Conservation (phyloP, 495 filamentous ascomycete genomes). For the Cairneyella variabilis region DNA sequence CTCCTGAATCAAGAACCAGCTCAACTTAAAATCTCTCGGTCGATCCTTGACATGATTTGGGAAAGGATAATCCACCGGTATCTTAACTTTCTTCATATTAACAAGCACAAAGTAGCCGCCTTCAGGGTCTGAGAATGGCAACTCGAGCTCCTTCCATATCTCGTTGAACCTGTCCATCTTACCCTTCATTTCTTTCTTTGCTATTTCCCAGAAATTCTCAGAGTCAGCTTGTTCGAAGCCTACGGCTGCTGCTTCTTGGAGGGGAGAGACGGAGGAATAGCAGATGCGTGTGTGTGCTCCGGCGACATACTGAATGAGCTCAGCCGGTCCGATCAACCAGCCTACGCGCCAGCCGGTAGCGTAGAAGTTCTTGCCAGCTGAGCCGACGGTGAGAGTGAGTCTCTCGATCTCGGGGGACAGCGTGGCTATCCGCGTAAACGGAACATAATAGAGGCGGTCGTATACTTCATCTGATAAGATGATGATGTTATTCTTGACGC, state of each 20-base stretch:
- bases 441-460: constrained; percentile 89
- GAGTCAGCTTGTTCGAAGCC: constrained; percentile 88
- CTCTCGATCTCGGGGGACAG: constrained; percentile 81
- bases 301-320: constrained; percentile 87
- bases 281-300: constrained; percentile 95
- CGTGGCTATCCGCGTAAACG: constrained; percentile 88
- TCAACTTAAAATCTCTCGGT: constrained; percentile 87
- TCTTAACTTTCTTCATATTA: constrained; percentile 79
- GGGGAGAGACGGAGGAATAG: constrained; percentile 86
- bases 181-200: constrained; percentile 77
- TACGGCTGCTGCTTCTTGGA: constrained; percentile 95
- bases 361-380: constrained; percentile 97
- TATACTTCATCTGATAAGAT: constrained; percentile 97
- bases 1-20: constrained; percentile 96
- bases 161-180: constrained; percentile 86
- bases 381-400: constrained; percentile 89
- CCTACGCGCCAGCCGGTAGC: constrained; percentile 95
- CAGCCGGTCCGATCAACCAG: constrained; percentile 84
- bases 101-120: constrained; percentile 96
- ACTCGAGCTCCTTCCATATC: constrained; percentile 81
- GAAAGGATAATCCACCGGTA: constrained; percentile 80
- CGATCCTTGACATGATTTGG: constrained; percentile 80
- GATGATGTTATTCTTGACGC: constrained; percentile 88
- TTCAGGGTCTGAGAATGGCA: constrained; percentile 90
- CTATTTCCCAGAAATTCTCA: constrained; percentile 84